Percentiles rank a stretch among this genome's conserved stretches.
Conservation (phyloP, 176 grass and related monocot genomes). For the Musa acuminata region DNA sequence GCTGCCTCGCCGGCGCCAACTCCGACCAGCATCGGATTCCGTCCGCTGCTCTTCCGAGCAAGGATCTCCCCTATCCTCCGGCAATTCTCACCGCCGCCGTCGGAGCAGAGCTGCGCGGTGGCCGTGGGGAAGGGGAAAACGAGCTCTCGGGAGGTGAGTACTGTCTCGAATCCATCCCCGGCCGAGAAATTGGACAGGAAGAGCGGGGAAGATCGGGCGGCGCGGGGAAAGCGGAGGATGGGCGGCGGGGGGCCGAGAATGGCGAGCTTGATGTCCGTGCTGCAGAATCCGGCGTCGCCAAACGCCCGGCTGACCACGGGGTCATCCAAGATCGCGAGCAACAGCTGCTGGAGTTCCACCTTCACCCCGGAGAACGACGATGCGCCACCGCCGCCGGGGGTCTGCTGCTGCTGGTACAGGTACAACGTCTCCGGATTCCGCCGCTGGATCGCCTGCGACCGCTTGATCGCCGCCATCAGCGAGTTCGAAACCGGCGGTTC, state of each 20-base stretch:
- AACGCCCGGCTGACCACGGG: constrained; percentile 85
- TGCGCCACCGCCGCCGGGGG: background rate
- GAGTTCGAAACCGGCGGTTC: constrained; percentile 78
- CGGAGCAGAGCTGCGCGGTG: constrained; percentile 1
- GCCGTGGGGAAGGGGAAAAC: constrained; percentile 9
- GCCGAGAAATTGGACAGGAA: constrained; percentile 73
- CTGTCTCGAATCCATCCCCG: constrained; percentile 43
- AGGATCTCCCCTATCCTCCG: constrained; percentile 67
- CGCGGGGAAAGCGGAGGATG: constrained; percentile 31
- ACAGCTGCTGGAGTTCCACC: constrained; percentile 69
- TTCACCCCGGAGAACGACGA: constrained; percentile 39
- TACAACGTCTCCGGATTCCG: constrained; percentile 71
- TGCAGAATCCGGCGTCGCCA: constrained; percentile 64
- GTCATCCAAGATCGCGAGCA: constrained; percentile 82
- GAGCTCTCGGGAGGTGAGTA: background rate
- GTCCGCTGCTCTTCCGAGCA: constrained; percentile 26
- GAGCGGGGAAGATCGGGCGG: constrained; percentile 44
- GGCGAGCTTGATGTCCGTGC: constrained; percentile 67
- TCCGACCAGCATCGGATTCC: constrained; percentile 85
- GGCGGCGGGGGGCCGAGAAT: constrained; percentile 61
- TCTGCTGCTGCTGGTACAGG: constrained; percentile 50
- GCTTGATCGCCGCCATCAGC: constrained; percentile 90
- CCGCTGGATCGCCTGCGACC: constrained; percentile 79
- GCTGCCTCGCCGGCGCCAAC: constrained; percentile 55
- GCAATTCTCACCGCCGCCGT: constrained; percentile 38